Evolutionary conservation across 202 grass and related monocot genomes (phyloP).

Genomic region (Panicum hallii): DNA sequence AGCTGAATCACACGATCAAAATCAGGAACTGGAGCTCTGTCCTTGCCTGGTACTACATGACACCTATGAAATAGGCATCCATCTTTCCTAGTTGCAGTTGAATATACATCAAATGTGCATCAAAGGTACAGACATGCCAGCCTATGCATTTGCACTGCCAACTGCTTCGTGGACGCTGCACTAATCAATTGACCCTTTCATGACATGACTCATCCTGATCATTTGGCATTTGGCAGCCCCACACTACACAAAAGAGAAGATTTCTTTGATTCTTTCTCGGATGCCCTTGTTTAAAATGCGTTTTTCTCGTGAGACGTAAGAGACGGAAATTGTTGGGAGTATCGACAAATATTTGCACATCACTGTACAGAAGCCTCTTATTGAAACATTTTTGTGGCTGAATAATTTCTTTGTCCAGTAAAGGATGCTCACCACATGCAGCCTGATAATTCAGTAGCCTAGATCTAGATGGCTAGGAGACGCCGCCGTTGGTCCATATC

Average conservation of each 20-base stretch:
- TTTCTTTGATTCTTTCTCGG: not conserved
- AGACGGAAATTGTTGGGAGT: not conserved
- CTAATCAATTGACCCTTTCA: conserved; percentile 1
- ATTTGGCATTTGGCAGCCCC: conserved; percentile 32
- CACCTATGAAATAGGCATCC: conserved; percentile 31
- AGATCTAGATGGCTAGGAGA: conserved; percentile 40
- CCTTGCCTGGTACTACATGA: conserved; percentile 23
- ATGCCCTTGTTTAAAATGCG: not conserved
- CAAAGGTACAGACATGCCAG: conserved; percentile 42
- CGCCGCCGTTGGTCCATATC: conserved; percentile 40
- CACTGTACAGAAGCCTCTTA: not conserved
- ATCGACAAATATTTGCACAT: not conserved
- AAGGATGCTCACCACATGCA: conserved; percentile 38
- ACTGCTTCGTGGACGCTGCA: conserved; percentile 24
- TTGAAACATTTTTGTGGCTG: not conserved
- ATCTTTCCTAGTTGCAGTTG: conserved; percentile 37
- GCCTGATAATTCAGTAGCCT: conserved; percentile 46
- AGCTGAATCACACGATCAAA: conserved; percentile 42
- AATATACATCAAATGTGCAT: conserved; percentile 42
- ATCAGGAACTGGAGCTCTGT: conserved; percentile 35
- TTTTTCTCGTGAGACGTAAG: not conserved
- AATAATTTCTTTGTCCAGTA: not conserved
- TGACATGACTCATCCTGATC: conserved; percentile 26
- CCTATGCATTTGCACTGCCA: conserved; percentile 34
- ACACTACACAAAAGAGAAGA: not conserved